These are phyloP conservation scores for Pisolithus albus DNA, from an alignment of 768 basidiomycete species.

Conservation along the genomic window DNA sequence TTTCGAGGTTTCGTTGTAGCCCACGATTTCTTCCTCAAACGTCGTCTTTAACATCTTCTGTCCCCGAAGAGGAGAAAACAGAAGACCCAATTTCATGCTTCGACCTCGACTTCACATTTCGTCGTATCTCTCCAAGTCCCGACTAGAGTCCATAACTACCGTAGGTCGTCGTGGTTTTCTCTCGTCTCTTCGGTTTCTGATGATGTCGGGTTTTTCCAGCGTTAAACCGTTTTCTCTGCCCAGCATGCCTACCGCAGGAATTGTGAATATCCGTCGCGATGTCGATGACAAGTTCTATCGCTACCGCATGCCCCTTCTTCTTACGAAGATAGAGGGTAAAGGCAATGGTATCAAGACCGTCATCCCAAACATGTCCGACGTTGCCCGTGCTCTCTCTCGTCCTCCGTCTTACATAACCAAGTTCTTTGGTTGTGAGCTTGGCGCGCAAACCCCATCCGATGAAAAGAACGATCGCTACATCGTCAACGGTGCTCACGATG, in stretches of 20 bases:
- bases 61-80: slow-evolving; percentile 25
- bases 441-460: slow-evolving; percentile 94
- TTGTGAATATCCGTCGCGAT: slow-evolving; percentile 92
- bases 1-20: slow-evolving; percentile 5
- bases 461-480: slow-evolving; percentile 98
- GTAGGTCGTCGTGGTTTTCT: slow-evolving; percentile 29
- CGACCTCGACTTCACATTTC: slow-evolving; percentile 74
- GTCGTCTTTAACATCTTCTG: slow-evolving; percentile 23
- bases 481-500: slow-evolving; percentile 95
- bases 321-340: slow-evolving; percentile 96
- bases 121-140: slow-evolving; percentile 55
- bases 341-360: slow-evolving; percentile 99
- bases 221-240: slow-evolving; percentile 45
- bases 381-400: slow-evolving; percentile 90
- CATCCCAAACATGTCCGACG: slow-evolving; percentile 96
- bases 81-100: slow-evolving; percentile 69
- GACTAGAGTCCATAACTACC: slow-evolving; percentile 46
- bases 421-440: slow-evolving; percentile 98
- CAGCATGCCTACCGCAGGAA: slow-evolving; percentile 77
- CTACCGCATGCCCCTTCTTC: slow-evolving; percentile 93
- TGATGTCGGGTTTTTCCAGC: slow-evolving; percentile 31
- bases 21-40: slow-evolving; percentile 26
- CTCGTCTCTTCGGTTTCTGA: slow-evolving; percentile 1
- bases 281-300: slow-evolving; percentile 97
- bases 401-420: slow-evolving; percentile 97